Evolutionary conservation across 2,329 filamentous ascomycete species (phyloP).

Genomic region (Monosporascus ibericus): DNA sequence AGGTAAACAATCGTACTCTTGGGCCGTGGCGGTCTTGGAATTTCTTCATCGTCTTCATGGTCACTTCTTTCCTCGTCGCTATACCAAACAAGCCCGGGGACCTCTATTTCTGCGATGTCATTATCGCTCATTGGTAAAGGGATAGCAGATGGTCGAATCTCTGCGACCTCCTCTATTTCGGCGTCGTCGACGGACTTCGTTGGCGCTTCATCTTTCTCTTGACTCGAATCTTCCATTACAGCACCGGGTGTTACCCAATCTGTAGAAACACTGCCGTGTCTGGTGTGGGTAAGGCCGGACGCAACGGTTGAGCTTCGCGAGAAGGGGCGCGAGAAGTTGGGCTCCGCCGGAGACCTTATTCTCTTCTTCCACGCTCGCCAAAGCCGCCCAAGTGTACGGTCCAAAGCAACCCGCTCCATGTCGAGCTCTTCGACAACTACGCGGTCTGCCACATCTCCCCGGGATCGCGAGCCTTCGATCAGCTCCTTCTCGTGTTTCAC

Average conservation of each 20-base stretch:
- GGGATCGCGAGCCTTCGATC: conserved; percentile 41
- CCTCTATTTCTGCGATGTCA: conserved; percentile 75
- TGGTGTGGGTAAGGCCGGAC: conserved; percentile 25
- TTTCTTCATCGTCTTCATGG: conserved; percentile 27
- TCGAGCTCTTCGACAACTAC: conserved; percentile 85
- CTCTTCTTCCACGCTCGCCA: conserved; percentile 97
- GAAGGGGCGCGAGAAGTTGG: conserved; percentile 41
- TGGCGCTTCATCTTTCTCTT: conserved; percentile 17
- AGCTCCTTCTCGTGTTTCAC: conserved; percentile 54
- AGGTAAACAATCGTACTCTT: conserved; percentile 39
- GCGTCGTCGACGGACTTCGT: background rate
- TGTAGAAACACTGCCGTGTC: conserved; percentile 32
- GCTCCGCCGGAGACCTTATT: conserved; percentile 51
- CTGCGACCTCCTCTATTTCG: background rate
- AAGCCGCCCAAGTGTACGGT: conserved; percentile 77
- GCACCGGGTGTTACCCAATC: conserved; percentile 35
- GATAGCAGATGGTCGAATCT: conserved; percentile 49
- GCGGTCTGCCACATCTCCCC: conserved; percentile 51
- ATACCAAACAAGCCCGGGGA: conserved; percentile 60
- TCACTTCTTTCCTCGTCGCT: conserved; percentile 56
- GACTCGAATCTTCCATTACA: conserved; percentile 11
- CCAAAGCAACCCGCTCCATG: conserved; percentile 87
- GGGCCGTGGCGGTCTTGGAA: conserved; percentile 31
- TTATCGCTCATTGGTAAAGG: conserved; percentile 62
- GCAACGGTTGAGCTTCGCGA: conserved; percentile 40